phyloP scores from a whole-genome alignment of 2,329 filamentous ascomycete genomes.

The Aspergillus latus region DNA sequence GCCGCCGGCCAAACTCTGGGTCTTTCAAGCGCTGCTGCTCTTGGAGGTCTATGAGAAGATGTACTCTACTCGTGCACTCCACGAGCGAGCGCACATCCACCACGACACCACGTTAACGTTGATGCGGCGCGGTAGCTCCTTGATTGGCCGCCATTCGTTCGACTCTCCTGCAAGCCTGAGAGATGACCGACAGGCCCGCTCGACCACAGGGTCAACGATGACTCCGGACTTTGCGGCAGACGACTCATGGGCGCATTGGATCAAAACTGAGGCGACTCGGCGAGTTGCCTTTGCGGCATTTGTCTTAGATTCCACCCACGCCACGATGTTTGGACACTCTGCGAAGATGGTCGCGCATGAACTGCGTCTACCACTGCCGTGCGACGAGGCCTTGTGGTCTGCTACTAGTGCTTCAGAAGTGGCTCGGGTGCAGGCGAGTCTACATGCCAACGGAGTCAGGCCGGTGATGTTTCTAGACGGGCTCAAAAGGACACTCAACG shows the following conservation, averaged over 20 bases:
- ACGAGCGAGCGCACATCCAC: constrained; percentile 94
- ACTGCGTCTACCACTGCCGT: constrained; percentile 85
- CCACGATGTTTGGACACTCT: constrained; percentile 96
- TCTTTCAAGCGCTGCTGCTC: constrained; percentile 86
- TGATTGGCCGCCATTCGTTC: constrained; percentile 80
- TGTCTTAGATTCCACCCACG: constrained; percentile 91
- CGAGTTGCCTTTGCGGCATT: constrained; percentile 92
- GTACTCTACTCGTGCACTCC: constrained; percentile 87
- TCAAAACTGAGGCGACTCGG: constrained; percentile 86
- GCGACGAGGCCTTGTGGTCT: constrained; percentile 89
- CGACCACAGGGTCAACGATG: constrained; percentile 38
- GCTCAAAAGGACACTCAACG: constrained; percentile 82
- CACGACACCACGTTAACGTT: constrained; percentile 93
- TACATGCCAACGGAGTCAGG: constrained; percentile 78
- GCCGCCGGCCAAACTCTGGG: constrained; percentile 91
- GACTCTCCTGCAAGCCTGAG: constrained; percentile 78
- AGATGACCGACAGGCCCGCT: constrained; percentile 55
- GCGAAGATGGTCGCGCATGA: constrained; percentile 97
- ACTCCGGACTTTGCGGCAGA: constrained; percentile 68
- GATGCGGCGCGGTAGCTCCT: constrained; percentile 88
- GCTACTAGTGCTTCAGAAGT: constrained; percentile 87
- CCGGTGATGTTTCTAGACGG: constrained; percentile 86
- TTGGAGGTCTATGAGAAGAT: constrained; percentile 97
- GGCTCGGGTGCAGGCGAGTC: constrained; percentile 74
- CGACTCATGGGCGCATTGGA: constrained; percentile 96